Percentiles rank a stretch among this genome's conserved stretches.
phyloP scores from a whole-genome alignment of 441 rosid species.

The Aquilaria agallochum region DNA sequence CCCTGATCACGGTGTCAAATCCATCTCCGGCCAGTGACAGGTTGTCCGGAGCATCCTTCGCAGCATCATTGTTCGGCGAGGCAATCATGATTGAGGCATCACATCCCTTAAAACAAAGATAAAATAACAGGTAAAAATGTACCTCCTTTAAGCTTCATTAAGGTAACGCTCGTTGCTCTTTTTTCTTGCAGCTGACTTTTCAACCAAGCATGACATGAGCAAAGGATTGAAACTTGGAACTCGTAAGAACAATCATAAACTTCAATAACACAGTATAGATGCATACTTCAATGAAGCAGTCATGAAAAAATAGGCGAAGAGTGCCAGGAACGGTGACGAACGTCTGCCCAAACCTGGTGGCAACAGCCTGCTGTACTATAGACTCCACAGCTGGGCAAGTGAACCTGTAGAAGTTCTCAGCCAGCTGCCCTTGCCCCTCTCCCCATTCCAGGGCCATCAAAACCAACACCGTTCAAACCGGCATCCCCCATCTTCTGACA shows the following conservation, averaged over 20 bases:
- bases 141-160: no score
- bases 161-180: no score
- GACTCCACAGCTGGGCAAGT: constrained; percentile 47
- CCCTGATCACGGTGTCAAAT: constrained; percentile 47
- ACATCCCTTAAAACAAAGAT: constrained; percentile 34
- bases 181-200: no score
- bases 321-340: constrained; percentile 51
- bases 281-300: constrained; percentile 55
- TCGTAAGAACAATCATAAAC: no score
- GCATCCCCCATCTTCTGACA: constrained; percentile 6
- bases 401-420: constrained; percentile 40
- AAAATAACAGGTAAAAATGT: no score
- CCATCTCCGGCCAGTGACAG: constrained; percentile 62
- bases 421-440: constrained; percentile 38
- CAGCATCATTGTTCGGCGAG: constrained; percentile 50
- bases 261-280: no score
- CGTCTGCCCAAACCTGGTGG: constrained; percentile 44
- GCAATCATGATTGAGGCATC: constrained; percentile 43
- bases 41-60: constrained; percentile 47
- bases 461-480: constrained; percentile 13
- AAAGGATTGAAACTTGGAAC: no score
- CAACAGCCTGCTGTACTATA: constrained; percentile 39
- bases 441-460: constrained; percentile 16
- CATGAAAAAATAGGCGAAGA: constrained; percentile 64
- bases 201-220: no score